A percentile compares a stretch with the other conserved stretches of the same genome.
phyloP scores from a whole-genome alignment of 371 early-diverging fungal genomes.

The Mucor velutinosus region DNA sequence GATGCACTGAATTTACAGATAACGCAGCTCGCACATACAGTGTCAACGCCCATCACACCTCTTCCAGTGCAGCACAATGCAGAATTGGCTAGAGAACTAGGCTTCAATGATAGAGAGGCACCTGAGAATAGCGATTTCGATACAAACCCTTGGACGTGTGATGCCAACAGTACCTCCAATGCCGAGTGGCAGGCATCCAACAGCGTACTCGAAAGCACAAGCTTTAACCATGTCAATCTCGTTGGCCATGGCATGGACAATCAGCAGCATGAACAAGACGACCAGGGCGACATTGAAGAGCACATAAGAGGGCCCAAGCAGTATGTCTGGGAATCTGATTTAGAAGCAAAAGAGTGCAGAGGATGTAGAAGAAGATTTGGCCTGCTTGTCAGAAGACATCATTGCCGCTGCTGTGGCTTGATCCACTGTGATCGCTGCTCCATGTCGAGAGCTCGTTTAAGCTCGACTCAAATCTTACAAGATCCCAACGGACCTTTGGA shows the following conservation, averaged over 20 bases:
- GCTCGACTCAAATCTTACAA: slow-evolving; percentile 53
- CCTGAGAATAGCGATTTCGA: slow-evolving; percentile 25
- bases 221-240: slow-evolving; percentile 37
- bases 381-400: slow-evolving; percentile 72
- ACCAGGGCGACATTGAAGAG: not conserved
- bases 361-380: slow-evolving; percentile 70
- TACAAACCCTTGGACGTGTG: slow-evolving; percentile 49
- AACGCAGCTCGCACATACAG: slow-evolving; percentile 28
- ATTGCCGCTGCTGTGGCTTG: slow-evolving; percentile 87
- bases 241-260: slow-evolving; percentile 27
- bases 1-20: slow-evolving; percentile 46
- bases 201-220: slow-evolving; percentile 18
- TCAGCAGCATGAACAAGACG: not conserved
- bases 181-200: slow-evolving; percentile 17
- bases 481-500: slow-evolving; percentile 44
- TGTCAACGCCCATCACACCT: slow-evolving; percentile 40
- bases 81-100: slow-evolving; percentile 48
- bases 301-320: slow-evolving; percentile 18
- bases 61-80: slow-evolving; percentile 32
- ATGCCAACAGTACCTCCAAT: slow-evolving; percentile 1
- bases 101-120: slow-evolving; percentile 23
- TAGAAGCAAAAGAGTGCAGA: slow-evolving; percentile 65
- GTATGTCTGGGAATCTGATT: slow-evolving; percentile 75
- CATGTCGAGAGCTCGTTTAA: slow-evolving; percentile 53
- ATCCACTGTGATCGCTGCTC: slow-evolving; percentile 81